Evolutionary conservation across 768 basidiomycete species (phyloP), one percentile per base, ranked within the genome.

Genomic region (Hygrocybe punicea): DNA sequence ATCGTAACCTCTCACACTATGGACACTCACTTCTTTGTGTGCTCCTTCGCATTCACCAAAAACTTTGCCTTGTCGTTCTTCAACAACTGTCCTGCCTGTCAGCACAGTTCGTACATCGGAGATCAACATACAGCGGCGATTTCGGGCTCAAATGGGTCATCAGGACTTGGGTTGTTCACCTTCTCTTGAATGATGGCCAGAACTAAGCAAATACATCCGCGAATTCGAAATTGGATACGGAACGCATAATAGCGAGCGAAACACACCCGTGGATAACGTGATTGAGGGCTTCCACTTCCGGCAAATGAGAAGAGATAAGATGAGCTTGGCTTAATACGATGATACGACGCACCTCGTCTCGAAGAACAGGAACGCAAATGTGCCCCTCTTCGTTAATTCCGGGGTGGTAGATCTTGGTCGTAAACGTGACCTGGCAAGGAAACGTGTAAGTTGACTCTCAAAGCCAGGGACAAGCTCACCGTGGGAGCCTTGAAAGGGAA

Each of bases 401-500:
- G 24, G 91, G 91, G 70, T 93, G 91, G 67, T 93, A 93, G 46
- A 93, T 87, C 79, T 85, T 92, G 55, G 91, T 93, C 39, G 77
- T 83, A 71, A 93, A 93, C 36, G 82, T 84, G 40, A 93, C 89
- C 91, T 93, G 39, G 40, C 34, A 59, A n/a, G 21, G 17, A 47
- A 53, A 47, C 24, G 21, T 39, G 21, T 58, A 49, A 33, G 13
- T 24, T 23, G 14, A 17, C 9, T 36, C 25, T 19, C 2, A 19
- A n/a, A 13, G 36, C 24, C 39, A 24, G 48, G 39, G 37, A 11
- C 13, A 58, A 37, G 62, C 77, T 63, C 72, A 91, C 90, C 56
- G 79, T 78, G 36, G 91, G 91, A 3, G 92, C 83, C 71, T 93
- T 93, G 83, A 93, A 93, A 7, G 92, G 91, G 62, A 86, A 93